These are phyloP conservation scores for Pisolithus orientalis DNA, from an alignment of 768 basidiomycete genomes.

Conservation along the genomic window DNA sequence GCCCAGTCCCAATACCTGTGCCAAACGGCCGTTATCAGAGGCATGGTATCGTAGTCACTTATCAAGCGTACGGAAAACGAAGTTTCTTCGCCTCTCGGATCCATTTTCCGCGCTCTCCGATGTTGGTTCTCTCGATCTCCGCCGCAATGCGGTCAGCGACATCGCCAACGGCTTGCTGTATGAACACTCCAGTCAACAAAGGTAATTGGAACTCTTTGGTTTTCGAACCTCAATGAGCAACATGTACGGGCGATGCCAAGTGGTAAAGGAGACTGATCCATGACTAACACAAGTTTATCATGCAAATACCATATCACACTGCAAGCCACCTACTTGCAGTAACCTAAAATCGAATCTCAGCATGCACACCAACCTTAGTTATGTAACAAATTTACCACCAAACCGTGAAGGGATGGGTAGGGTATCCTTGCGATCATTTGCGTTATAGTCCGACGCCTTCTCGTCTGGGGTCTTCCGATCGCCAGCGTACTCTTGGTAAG, in stretches of 20 bases:
- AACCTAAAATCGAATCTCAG: conserved; percentile 7
- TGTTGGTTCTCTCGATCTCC: conserved; percentile 16
- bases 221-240: conserved; percentile 19
- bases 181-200: neutral
- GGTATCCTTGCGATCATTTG: conserved; percentile 20
- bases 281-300: conserved; percentile 9
- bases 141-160: conserved; percentile 16
- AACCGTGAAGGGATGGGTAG: conserved; percentile 19
- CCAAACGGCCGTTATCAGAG: neutral
- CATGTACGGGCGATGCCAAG: conserved; percentile 24
- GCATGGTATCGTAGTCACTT: neutral
- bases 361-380: neutral
- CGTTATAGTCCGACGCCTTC: conserved; percentile 11
- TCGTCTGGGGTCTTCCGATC: conserved; percentile 13
- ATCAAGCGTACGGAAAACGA: conserved; percentile 20
- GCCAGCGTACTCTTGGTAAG: conserved; percentile 19
- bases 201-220: neutral
- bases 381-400: conserved; percentile 11
- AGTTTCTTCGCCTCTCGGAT: conserved; percentile 15
- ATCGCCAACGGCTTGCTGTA: conserved; percentile 24
- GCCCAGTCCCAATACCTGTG: conserved; percentile 27
- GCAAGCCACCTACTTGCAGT: conserved; percentile 19
- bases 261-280: conserved; percentile 15
- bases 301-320: too few species aligned
- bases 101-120: conserved; percentile 16